A percentile compares a stretch with the other conserved stretches of the same genome.
phyloP scores from a whole-genome alignment of 73 alveolate genomes.

The Paramecium biaurelia region DNA sequence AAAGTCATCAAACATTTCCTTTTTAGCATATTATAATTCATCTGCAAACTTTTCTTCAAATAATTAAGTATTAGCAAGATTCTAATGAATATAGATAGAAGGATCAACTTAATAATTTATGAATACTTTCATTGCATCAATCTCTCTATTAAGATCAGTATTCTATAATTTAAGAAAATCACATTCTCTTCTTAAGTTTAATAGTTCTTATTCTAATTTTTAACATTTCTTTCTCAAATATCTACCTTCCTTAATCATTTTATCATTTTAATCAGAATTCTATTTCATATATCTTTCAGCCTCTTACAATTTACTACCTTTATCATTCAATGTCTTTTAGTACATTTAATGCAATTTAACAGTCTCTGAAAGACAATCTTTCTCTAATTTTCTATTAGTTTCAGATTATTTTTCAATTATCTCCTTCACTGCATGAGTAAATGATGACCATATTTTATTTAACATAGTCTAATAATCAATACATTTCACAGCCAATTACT shows the following conservation, averaged over 20 bases:
- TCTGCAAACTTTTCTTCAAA: slow-evolving; percentile 24
- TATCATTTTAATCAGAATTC: background rate
- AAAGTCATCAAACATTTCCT: slow-evolving; percentile 39
- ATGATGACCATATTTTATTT: slow-evolving; percentile 13
- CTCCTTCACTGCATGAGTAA: slow-evolving; percentile 19
- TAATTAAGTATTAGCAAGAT: background rate
- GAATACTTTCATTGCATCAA: background rate
- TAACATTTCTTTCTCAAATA: slow-evolving; percentile 7
- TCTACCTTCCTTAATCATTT: slow-evolving; percentile 23
- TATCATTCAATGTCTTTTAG: slow-evolving; percentile 31
- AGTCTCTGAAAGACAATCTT: slow-evolving; percentile 3
- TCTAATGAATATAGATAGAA: background rate
- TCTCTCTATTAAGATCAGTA: background rate
- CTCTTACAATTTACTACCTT: background rate
- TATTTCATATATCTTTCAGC: slow-evolving; percentile 4
- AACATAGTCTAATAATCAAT: background rate
- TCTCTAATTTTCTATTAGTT: slow-evolving; percentile 21
- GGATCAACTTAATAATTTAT: background rate
- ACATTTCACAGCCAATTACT: background rate
- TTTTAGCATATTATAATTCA: slow-evolving; percentile 19
- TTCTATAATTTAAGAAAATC: background rate
- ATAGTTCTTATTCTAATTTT: slow-evolving; percentile 14
- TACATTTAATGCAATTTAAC: slow-evolving; percentile 13
- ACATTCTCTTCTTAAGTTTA: background rate
- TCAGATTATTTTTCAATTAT: background rate